Evolutionary conservation across 805 yeast species (phyloP), one percentile per base, ranked within the genome.

Genomic region (Yarrowia divulgata): DNA sequence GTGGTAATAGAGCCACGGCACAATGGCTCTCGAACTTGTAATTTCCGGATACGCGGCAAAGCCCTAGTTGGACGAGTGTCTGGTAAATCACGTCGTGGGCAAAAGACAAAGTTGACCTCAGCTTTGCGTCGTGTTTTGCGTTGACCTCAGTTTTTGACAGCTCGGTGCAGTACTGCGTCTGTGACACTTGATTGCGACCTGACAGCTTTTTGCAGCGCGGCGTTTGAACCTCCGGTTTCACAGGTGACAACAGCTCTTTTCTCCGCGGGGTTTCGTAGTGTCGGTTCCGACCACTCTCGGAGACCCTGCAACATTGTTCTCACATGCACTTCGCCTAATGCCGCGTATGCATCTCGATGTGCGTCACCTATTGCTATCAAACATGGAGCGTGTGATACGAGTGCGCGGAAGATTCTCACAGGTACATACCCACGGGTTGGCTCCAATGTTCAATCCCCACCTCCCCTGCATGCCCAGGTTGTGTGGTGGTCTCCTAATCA

Each of bases 1-100:
- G 10, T 29, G 42, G 42, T 12, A 52, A 52, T 35, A 52, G 42
- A 52, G 37, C 55, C 57, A 52, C 57, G 57, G 57, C 40, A 54
- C 58, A 52, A 54, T 54, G 58, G 58, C 58, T 37, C 58, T 54
- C 12, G 58, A 54, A 54, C 43, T 54, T 35, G 32, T 9, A 19
- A 37, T 54, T 43, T 54, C 58, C 58, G 58, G 58, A 37, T 54
- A 18, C 58, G 43, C 58, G 58, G 58, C 43, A n/a, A 19, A 13
- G 57, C 57, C 57, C 57, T 34, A 50, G 29, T 4, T 23, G 29
- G 29, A 23, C 29, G 29, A 4, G 4, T 23, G 2, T 23, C 29
- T 2, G n/a, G n/a, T n/a, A 23, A 23, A 23, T 23, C 29, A 2
- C 29, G 29, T 23, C 29, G 29, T 23, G 29, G 4, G 4, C 2